Conservation (phyloP, 2,329 filamentous ascomycete genomes). For the Diaporthe batatas region DNA sequence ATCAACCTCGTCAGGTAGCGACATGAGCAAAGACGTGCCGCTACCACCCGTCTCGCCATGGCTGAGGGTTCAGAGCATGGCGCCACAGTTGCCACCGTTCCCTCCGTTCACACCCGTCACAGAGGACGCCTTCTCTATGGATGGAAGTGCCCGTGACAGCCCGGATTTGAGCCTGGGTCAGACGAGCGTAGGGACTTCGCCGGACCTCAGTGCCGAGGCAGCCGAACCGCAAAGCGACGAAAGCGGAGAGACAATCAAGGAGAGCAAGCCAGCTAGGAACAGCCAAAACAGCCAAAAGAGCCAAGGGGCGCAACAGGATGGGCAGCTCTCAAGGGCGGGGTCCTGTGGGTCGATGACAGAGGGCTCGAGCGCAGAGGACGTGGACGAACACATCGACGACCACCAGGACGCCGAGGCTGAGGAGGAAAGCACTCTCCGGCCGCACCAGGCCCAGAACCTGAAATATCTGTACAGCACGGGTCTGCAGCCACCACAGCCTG, state of each 20-base stretch:
- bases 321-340: slow-evolving; percentile 36
- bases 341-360: slow-evolving; percentile 35
- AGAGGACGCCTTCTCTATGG: slow-evolving; percentile 40
- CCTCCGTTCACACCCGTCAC: slow-evolving; percentile 41
- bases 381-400: slow-evolving; percentile 31
- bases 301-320: slow-evolving; percentile 24
- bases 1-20: slow-evolving; percentile 31
- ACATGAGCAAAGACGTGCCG: slow-evolving; percentile 26
- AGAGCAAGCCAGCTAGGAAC: background rate
- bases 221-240: slow-evolving; percentile 19
- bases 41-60: slow-evolving; percentile 38
- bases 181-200: slow-evolving; percentile 32
- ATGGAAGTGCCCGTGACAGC: slow-evolving; percentile 21
- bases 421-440: slow-evolving; percentile 38
- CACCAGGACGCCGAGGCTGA: slow-evolving; percentile 32
- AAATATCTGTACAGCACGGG: slow-evolving; percentile 33
- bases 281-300: slow-evolving; percentile 22
- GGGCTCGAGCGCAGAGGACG: slow-evolving; percentile 28
- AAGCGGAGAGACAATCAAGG: slow-evolving; percentile 4
- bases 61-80: slow-evolving; percentile 41
- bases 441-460: slow-evolving; percentile 37
- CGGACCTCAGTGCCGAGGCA: slow-evolving; percentile 29
- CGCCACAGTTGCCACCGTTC: slow-evolving; percentile 42
- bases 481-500: slow-evolving; percentile 13
- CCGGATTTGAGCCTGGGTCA: slow-evolving; percentile 36